phyloP scores from a whole-genome alignment of 2,329 filamentous ascomycete species.

The Talaromyces sp. region DNA sequence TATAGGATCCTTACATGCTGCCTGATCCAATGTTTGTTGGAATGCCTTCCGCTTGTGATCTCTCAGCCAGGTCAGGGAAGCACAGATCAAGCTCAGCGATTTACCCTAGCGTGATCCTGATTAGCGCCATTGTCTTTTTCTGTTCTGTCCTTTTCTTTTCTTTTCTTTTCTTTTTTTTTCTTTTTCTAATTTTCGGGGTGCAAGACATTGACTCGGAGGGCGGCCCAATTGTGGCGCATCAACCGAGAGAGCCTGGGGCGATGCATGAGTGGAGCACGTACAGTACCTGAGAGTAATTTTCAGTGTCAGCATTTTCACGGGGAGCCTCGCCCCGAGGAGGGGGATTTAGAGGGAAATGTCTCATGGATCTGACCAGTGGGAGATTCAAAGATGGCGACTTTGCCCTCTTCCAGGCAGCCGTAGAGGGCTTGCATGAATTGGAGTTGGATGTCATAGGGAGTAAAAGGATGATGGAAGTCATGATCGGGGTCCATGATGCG shows the following conservation, averaged over 20 bases:
- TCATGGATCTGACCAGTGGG: slow-evolving; percentile 82
- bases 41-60: slow-evolving; percentile 69
- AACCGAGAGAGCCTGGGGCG: neutral
- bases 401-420: slow-evolving; percentile 73
- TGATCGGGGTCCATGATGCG: slow-evolving; percentile 36
- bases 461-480: slow-evolving; percentile 84
- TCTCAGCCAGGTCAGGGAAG: slow-evolving; percentile 86
- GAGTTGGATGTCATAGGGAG: slow-evolving; percentile 83
- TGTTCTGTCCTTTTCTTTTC: neutral
- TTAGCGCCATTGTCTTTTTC: slow-evolving; percentile 3
- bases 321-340: no score
- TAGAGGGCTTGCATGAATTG: slow-evolving; percentile 88
- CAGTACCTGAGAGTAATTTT: slow-evolving; percentile 40
- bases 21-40: slow-evolving; percentile 55
- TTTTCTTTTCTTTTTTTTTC: neutral
- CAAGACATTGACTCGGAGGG: neutral
- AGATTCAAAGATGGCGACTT: slow-evolving; percentile 86
- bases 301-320: slow-evolving; percentile 19
- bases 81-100: slow-evolving; percentile 88
- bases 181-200: neutral
- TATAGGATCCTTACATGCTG: slow-evolving; percentile 44
- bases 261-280: slow-evolving; percentile 31
- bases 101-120: slow-evolving; percentile 63
- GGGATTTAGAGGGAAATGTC: no score
- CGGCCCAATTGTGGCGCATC: slow-evolving; percentile 2